Evolutionary conservation across 805 yeast species (phyloP), one percentile per base, ranked within the genome.

Genomic region (Teunomyces funiuensis): DNA sequence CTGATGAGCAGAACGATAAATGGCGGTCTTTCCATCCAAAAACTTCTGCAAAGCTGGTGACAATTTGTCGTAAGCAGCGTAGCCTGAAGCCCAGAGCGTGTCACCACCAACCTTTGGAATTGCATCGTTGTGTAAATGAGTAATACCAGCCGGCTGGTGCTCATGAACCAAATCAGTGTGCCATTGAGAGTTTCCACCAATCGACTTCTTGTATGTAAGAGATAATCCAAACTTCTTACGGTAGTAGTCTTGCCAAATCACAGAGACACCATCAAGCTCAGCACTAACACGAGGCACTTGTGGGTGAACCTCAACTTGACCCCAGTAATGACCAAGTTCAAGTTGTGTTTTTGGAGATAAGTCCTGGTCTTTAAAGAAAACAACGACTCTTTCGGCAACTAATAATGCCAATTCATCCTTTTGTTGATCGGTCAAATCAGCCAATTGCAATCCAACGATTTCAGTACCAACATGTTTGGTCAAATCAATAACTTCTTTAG

Each of bases 11-110:
- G 74, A 65, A 20, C 60, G 52, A 54, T 65, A 69, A 30, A 70
- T 60, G 18, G 78, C 80, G 9, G 64, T 61, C 59, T 76, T 74
- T 11, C 79, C 80, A 44, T 77, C 82, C 51, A 77, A 64, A 52
- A 76, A 77, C 47, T 63, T 44, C 55, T 73, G 74, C 37, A 77
- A 61, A 1, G 73, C 73, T 16, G 76, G 77, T 3, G 80, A 75
- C 41, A 78, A 63, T 58, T 74, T 74, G 51, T 78, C 82, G 54
- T 73, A 78, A 28, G 81, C 79, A 39, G 71, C 82, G 49, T 76
- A 77, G 11, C 82, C 81, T 29, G 79, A 71, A 4, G 76, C 57
- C 79, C 80, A 77, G n/a, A 64, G 47, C 11, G 82, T 78, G 54
- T 78, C 82, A 44, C 82, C 82, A 37, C 82, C 82, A 23, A 68